Conservation (phyloP, 352 stramenopile species). For the Pythium aphanidermatum region DNA sequence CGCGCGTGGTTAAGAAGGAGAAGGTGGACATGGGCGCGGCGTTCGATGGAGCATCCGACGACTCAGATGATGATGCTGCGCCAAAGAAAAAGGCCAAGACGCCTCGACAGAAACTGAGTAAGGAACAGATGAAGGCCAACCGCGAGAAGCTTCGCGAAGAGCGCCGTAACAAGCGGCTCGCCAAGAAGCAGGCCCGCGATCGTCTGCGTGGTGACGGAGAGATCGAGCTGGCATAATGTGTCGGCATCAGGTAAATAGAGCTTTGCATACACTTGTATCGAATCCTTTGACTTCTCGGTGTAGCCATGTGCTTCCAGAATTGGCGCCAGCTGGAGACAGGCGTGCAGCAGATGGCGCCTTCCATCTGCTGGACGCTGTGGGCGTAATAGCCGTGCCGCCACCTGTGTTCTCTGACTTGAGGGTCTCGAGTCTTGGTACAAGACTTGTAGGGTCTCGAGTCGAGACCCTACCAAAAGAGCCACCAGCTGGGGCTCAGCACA, state of each 20-base stretch:
- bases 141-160: constrained; percentile 52
- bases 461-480: no score
- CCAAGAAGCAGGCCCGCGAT: constrained; percentile 53
- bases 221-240: constrained; percentile 29
- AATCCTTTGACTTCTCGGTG: no score
- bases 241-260: not conserved
- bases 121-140: constrained; percentile 47
- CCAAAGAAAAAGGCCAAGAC: constrained; percentile 1
- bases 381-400: no score
- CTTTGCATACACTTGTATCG: not conserved
- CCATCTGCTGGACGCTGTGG: no score
- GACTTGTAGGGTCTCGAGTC: no score
- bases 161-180: constrained; percentile 39
- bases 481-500: no score
- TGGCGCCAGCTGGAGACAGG: no score
- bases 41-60: constrained; percentile 54
- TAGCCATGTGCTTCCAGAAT: no score
- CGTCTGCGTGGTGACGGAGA: constrained; percentile 36
- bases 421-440: no score
- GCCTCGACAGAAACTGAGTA: constrained; percentile 34
- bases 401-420: no score
- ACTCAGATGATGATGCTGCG: constrained; percentile 29
- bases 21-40: constrained; percentile 71
- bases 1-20: constrained; percentile 22
- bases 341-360: no score